phyloP scores from a whole-genome alignment of 2,329 filamentous ascomycete species.

The Botrytis squamosa region DNA sequence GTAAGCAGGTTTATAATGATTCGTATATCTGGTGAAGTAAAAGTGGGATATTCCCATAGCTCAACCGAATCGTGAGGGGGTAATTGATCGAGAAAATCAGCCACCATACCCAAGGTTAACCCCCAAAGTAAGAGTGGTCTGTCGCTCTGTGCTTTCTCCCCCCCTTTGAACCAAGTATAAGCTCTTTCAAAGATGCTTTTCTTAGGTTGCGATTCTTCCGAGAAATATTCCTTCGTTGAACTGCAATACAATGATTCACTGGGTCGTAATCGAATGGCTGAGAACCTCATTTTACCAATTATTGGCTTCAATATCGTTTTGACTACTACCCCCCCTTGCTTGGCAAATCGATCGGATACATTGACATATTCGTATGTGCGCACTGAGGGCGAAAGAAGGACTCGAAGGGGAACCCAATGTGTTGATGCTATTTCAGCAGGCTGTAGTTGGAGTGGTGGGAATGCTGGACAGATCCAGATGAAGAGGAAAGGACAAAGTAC shows the following conservation, averaged over 20 bases:
- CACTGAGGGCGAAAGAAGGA: slow-evolving; percentile 58
- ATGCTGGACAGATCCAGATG: slow-evolving; percentile 55
- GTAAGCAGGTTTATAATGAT: slow-evolving; percentile 60
- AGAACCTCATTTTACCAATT: slow-evolving; percentile 66
- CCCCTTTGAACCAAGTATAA: slow-evolving; percentile 38
- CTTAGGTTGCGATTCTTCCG: slow-evolving; percentile 20
- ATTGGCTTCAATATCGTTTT: slow-evolving; percentile 55
- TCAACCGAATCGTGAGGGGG: slow-evolving; percentile 61
- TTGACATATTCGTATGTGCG: slow-evolving; percentile 63
- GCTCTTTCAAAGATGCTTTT: slow-evolving; percentile 21
- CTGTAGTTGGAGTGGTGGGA: slow-evolving; percentile 60
- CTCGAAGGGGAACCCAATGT: slow-evolving; percentile 66
- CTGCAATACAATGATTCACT: slow-evolving; percentile 59
- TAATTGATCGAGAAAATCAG: slow-evolving; percentile 65
- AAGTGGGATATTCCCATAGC: slow-evolving; percentile 67
- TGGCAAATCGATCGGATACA: slow-evolving; percentile 59
- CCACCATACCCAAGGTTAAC: slow-evolving; percentile 63
- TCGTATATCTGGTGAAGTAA: slow-evolving; percentile 61
- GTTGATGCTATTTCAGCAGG: slow-evolving; percentile 66
- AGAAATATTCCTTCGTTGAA: slow-evolving; percentile 50
- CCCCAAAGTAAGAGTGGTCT: slow-evolving; percentile 65
- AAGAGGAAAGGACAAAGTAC: slow-evolving; percentile 69
- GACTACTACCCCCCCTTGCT: slow-evolving; percentile 53
- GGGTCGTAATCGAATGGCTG: slow-evolving; percentile 61
- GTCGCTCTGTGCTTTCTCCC: slow-evolving; percentile 35